These are phyloP conservation scores for Colletotrichum sp. DNA, from an alignment of 2,329 filamentous ascomycete species.

Conservation along the genomic window DNA sequence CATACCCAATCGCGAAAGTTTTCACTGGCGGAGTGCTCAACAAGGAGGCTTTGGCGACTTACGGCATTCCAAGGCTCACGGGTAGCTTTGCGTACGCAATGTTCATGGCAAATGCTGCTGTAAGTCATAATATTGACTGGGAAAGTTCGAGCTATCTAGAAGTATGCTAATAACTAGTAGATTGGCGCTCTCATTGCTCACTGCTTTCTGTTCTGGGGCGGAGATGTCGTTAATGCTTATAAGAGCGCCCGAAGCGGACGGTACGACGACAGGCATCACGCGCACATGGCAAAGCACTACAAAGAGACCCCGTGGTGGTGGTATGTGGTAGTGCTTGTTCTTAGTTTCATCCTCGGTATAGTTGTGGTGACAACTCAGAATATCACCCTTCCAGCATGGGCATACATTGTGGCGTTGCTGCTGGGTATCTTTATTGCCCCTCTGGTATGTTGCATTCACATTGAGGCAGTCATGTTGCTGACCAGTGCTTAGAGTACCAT, in stretches of 20 bases:
- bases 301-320: conserved; percentile 56
- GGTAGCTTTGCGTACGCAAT: conserved; percentile 57
- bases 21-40: conserved; percentile 47
- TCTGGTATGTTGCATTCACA: conserved; percentile 38
- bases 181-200: conserved; percentile 61
- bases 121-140: conserved; percentile 32
- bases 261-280: conserved; percentile 56
- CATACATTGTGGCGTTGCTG: conserved; percentile 48
- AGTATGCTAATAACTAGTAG: conserved; percentile 29
- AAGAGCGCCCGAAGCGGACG: conserved; percentile 46
- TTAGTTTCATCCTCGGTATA: conserved; percentile 51
- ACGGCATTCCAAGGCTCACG: conserved; percentile 51
- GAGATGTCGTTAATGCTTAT: conserved; percentile 52
- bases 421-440: conserved; percentile 54
- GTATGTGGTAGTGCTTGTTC: conserved; percentile 45
- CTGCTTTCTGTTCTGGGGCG: conserved; percentile 59
- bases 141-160: neutral
- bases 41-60: conserved; percentile 40
- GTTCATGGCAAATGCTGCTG: conserved; percentile 62
- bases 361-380: conserved; percentile 50
- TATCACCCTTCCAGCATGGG: conserved; percentile 52
- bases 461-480: conserved; percentile 8
- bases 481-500: conserved; percentile 46
- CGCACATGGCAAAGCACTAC: conserved; percentile 56
- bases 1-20: conserved; percentile 44